Base-by-base conservation (phyloP, 805 yeast species). In the Isabelozyma rhagii region DNA sequence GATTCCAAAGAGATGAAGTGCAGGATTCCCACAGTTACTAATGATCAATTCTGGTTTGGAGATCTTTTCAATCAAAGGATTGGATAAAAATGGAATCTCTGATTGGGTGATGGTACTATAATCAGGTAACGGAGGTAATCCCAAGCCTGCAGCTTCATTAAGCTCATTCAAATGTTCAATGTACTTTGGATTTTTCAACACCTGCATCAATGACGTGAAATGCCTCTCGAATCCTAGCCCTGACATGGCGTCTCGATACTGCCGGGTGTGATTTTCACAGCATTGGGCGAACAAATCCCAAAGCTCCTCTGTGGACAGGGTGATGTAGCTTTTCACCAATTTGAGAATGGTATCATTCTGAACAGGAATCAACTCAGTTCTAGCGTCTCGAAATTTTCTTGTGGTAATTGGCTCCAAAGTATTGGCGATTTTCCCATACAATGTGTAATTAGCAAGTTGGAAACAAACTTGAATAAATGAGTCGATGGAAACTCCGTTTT, bases 1-100 rank as follows among this genome's bases (percentile, higher is more conserved):
- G 61, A 91, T 91, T 0, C 97, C 97, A 72, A 91, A 91, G 45
- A 86, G 75, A 54, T 87, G 84, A 50, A 91, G 74, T 1, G 96
- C 87, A 5, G 96, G 96, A 64, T 91, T 91, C 39, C 97, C 97
- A 71, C 97, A 91, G 67, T 91, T 91, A 14, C 92, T 84, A 5
- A 94, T 87, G 46, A 74, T 62, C 27, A 74, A 53, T 47, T 72
- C 78, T 0, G 78, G 76, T 8, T 59, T 51, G 4, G 63, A 48
- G n/a, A 74, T 58, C 48, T 58, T 61, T 28, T 73, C 74, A 42
- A 74, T 61, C 11, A 61, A 44, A 1, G 67, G 64, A 47, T 69
- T 68, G 3, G 71, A 62, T 5, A 74, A 51, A 29, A 74, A 61
- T 2, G 77, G 76, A 17, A 70, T 52, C 28, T 13, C 56, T 47